A percentile compares a stretch with the other conserved stretches of the same genome.
phyloP scores from a whole-genome alignment of 345 rosid genomes.

The Sisymbrium irio region DNA sequence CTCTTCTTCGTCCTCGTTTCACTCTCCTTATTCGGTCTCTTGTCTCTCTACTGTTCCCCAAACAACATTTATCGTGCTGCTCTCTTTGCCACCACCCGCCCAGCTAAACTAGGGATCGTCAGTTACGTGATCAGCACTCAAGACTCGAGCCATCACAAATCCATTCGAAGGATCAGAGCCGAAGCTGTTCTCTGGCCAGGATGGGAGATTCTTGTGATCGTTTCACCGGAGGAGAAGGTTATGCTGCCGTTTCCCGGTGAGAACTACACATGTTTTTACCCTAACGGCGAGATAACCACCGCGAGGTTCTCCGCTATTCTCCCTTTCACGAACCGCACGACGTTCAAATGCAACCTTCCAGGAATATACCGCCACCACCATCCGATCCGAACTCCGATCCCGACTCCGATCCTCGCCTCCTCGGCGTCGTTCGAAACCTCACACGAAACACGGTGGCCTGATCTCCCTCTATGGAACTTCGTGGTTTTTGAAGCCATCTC shows the following conservation, averaged over 20 bases:
- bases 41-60: constrained; percentile 35
- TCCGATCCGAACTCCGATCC: constrained; percentile 54
- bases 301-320: constrained; percentile 51
- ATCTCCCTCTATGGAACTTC: constrained; percentile 48
- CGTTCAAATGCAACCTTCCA: constrained; percentile 65
- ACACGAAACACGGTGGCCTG: constrained; percentile 19
- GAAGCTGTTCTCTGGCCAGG: constrained; percentile 61
- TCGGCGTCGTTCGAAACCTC: constrained; percentile 12
- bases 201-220: constrained; percentile 69
- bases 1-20: constrained; percentile 36
- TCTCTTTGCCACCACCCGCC: background rate
- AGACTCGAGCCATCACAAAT: background rate
- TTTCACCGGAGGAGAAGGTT: constrained; percentile 26
- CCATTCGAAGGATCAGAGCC: constrained; percentile 28
- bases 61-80: background rate
- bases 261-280: constrained; percentile 53
- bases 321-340: constrained; percentile 48
- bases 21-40: constrained; percentile 28
- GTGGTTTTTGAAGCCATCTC: constrained; percentile 76
- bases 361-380: constrained; percentile 40
- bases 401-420: constrained; percentile 50
- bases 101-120: background rate
- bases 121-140: constrained; percentile 17
- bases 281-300: constrained; percentile 45
- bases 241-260: background rate